A percentile compares a stretch with the other conserved stretches of the same genome.
Evolutionary conservation across 148 eudicot genomes (phyloP).

Genomic region (Oxyria digyna): DNA sequence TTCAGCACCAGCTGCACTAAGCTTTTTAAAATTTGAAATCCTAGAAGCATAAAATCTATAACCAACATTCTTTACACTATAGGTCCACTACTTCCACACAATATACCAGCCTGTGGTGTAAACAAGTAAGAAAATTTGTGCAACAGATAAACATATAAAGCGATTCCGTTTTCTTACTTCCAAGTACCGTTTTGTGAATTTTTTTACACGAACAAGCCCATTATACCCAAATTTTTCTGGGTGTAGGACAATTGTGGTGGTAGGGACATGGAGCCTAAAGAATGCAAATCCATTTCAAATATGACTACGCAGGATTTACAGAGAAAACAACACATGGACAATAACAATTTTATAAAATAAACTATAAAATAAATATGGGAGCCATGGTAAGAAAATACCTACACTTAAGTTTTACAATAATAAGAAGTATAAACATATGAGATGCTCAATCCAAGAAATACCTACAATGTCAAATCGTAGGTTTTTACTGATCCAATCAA

Average conservation of each 20-base stretch:
- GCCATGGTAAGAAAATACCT: background rate
- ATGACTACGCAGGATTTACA: background rate
- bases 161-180: background rate
- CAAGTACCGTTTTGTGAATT: too few species aligned
- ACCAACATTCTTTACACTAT: background rate
- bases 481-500: conserved; percentile 96
- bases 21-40: background rate
- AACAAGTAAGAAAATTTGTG: background rate
- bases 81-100: background rate
- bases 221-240: background rate
- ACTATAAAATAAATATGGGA: background rate
- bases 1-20: background rate
- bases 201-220: background rate
- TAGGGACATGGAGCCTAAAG: background rate
- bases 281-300: background rate
- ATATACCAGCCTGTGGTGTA: background rate
- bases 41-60: background rate
- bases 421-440: background rate
- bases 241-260: background rate
- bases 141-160: background rate
- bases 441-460: conserved; percentile 9
- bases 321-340: background rate
- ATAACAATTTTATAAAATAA: background rate
- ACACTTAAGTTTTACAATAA: background rate
- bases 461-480: conserved; percentile 96